These are phyloP conservation scores for Ceratobasidium sp. DNA, from an alignment of 1,284 basidiomycete genomes.

Conservation along the genomic window DNA sequence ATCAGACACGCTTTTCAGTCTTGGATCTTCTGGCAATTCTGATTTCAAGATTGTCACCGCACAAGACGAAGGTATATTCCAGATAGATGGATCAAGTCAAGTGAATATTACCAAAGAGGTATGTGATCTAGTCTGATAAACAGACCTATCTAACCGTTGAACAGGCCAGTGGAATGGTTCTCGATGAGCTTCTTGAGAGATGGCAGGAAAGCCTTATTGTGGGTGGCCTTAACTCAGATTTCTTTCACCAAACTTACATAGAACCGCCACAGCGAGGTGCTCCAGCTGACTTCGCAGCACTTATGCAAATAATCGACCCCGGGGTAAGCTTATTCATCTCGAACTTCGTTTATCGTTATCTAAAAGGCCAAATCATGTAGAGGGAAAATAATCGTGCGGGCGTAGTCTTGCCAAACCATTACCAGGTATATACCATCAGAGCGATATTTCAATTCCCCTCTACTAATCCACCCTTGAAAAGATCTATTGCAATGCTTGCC, in stretches of 20 bases:
- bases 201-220: constrained; percentile 23
- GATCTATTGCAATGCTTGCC: constrained; percentile 26
- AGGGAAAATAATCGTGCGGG: not conserved
- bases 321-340: not conserved
- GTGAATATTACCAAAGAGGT: constrained; percentile 6
- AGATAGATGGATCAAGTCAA: not conserved
- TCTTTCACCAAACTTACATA: not conserved
- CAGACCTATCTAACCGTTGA: not conserved
- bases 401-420: constrained; percentile 7
- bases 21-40: not conserved
- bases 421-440: constrained; percentile 6
- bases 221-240: not conserved
- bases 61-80: not conserved
- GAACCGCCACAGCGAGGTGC: not conserved
- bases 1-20: constrained; percentile 6
- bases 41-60: constrained; percentile 8
- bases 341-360: not conserved
- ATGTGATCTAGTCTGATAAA: not conserved
- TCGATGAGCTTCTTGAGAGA: constrained; percentile 21
- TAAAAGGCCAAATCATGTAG: not conserved
- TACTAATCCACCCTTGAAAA: not conserved
- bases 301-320: not conserved
- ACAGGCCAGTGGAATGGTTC: not conserved
- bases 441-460: not conserved
- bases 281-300: constrained; percentile 16